Evolutionary conservation across 768 basidiomycete genomes (phyloP).

Genomic region (Agaricus sinodeliciosus): DNA sequence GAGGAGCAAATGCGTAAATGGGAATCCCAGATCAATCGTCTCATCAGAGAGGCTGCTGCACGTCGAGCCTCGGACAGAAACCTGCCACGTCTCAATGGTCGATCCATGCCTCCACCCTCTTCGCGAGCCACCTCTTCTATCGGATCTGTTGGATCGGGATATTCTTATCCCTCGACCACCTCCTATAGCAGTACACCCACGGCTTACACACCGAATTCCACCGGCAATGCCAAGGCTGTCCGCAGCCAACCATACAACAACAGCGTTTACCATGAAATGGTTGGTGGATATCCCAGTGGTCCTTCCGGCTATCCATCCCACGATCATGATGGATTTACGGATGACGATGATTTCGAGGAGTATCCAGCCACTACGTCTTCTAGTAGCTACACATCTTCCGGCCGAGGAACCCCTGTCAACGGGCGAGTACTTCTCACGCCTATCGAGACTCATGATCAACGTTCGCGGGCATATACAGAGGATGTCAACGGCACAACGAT

Average conservation of each 20-base stretch:
- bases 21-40: constrained; percentile 83
- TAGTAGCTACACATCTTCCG: constrained; percentile 40
- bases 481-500: constrained; percentile 57
- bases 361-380: constrained; percentile 43
- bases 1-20: constrained; percentile 92
- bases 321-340: constrained; percentile 53
- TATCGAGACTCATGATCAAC: constrained; percentile 34
- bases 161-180: constrained; percentile 24
- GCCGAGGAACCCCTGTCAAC: constrained; percentile 70
- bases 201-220: background rate
- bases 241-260: constrained; percentile 3
- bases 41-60: constrained; percentile 73
- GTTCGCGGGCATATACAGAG: constrained; percentile 65
- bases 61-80: constrained; percentile 60
- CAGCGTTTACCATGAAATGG: constrained; percentile 5
- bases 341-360: constrained; percentile 74
- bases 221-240: background rate
- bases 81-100: constrained; percentile 6
- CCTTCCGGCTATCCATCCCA: constrained; percentile 53
- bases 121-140: constrained; percentile 8
- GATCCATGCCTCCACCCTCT: background rate
- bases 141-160: constrained; percentile 14
- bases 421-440: constrained; percentile 46
- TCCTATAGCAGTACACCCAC: constrained; percentile 8
- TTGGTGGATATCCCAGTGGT: constrained; percentile 19